These are phyloP conservation scores for Pulveroboletus sp. DNA, from an alignment of 768 basidiomycete species.

Conservation along the genomic window DNA sequence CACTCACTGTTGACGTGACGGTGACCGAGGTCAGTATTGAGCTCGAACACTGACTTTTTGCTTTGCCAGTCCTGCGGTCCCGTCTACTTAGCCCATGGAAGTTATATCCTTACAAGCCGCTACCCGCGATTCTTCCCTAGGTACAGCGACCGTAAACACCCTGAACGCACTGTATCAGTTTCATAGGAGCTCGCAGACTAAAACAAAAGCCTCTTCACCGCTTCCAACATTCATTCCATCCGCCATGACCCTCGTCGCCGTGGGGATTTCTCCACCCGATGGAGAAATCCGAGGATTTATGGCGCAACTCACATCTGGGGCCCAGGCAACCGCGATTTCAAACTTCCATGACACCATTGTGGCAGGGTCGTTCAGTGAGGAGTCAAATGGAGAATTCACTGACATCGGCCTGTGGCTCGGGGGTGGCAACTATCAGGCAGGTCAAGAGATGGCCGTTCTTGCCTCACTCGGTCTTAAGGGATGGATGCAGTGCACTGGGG, in stretches of 20 bases:
- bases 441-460: conserved; percentile 32
- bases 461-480: conserved; percentile 30
- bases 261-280: conserved; percentile 4
- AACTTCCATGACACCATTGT: conserved; percentile 49
- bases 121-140: not conserved
- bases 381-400: conserved; percentile 46
- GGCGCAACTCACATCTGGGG: conserved; percentile 34
- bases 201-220: not conserved
- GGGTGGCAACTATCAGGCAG: conserved; percentile 31
- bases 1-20: conserved; percentile 4
- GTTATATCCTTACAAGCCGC: conserved; percentile 7
- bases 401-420: conserved; percentile 55
- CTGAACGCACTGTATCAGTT: conserved; percentile 5
- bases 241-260: conserved; percentile 10
- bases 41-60: not conserved
- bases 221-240: conserved; percentile 15
- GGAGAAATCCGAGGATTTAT: conserved; percentile 6
- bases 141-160: conserved; percentile 6
- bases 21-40: conserved; percentile 5
- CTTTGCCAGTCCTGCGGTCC: not conserved
- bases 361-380: conserved; percentile 49
- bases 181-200: not conserved
- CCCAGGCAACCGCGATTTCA: conserved; percentile 36
- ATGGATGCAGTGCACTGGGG: conserved; percentile 16
- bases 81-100: not conserved